Evolutionary conservation across 768 basidiomycete genomes (phyloP).

Genomic region (Phanerodontia chrysosporium): DNA sequence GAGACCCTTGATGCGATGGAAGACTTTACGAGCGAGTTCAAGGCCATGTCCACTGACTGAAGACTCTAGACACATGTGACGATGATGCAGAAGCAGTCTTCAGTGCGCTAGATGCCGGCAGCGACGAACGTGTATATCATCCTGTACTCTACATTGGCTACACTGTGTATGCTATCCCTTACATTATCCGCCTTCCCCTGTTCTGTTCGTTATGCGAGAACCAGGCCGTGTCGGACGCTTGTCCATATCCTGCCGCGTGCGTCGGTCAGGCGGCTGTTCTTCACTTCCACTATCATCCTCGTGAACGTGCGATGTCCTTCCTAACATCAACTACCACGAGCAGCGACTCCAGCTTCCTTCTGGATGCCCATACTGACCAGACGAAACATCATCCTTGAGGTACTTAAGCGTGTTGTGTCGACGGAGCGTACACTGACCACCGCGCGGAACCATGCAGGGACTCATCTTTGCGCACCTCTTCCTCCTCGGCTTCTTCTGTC

Average conservation of each 20-base stretch:
- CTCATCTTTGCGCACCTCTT: slow-evolving; percentile 5
- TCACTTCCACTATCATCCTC: not conserved
- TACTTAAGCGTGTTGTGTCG: not conserved
- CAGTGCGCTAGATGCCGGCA: not conserved
- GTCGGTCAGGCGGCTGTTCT: not conserved
- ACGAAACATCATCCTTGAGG: slow-evolving; percentile 8
- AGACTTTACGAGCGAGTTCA: slow-evolving; percentile 29
- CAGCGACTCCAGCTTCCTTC: not conserved
- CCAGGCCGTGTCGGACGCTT: not conserved
- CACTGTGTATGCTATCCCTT: not conserved
- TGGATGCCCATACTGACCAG: not conserved
- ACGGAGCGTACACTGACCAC: not conserved
- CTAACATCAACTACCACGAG: not conserved
- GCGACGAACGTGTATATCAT: not conserved
- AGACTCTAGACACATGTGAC: not conserved
- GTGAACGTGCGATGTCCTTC: slow-evolving; percentile 5
- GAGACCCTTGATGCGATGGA: slow-evolving; percentile 62
- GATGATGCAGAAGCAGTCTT: not conserved
- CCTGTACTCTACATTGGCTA: not conserved
- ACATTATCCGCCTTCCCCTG: not conserved
- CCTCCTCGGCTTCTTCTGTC: slow-evolving; percentile 8
- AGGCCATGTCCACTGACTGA: slow-evolving; percentile 4
- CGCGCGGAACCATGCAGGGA: slow-evolving; percentile 4
- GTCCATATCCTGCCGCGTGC: too few species aligned
- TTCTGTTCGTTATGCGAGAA: not conserved